Percentiles rank a stretch among this genome's conserved stretches.
phyloP scores from a whole-genome alignment of 345 rosid genomes.

The Pugionium cornutum region DNA sequence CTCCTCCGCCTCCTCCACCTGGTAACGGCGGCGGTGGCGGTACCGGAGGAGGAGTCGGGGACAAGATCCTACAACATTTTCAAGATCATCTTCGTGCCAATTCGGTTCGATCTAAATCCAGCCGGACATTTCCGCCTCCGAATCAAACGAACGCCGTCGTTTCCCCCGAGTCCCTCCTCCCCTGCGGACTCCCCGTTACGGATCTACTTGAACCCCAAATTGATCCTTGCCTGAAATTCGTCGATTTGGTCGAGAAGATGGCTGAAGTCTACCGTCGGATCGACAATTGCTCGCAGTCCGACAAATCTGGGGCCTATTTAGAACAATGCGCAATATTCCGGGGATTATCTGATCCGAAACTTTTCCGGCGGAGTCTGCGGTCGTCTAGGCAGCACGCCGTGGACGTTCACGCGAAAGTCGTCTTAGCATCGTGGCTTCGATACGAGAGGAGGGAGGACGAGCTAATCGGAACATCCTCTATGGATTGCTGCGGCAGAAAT shows the following conservation, averaged over 20 bases:
- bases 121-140: slow-evolving; percentile 38
- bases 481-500: slow-evolving; percentile 78
- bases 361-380: slow-evolving; percentile 68
- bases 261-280: slow-evolving; percentile 59
- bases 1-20: slow-evolving; percentile 20
- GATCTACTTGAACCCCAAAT: slow-evolving; percentile 71
- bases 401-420: slow-evolving; percentile 69
- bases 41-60: slow-evolving; percentile 49
- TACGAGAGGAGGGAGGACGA: slow-evolving; percentile 90
- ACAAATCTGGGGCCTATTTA: slow-evolving; percentile 52
- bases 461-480: slow-evolving; percentile 55
- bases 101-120: slow-evolving; percentile 52
- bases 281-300: slow-evolving; percentile 49
- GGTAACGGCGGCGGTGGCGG: slow-evolving; percentile 30
- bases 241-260: slow-evolving; percentile 58
- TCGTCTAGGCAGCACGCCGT: slow-evolving; percentile 66
- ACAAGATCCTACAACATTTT: slow-evolving; percentile 61
- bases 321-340: slow-evolving; percentile 68
- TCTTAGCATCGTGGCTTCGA: slow-evolving; percentile 74
- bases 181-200: slow-evolving; percentile 62
- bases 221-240: slow-evolving; percentile 57
- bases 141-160: slow-evolving; percentile 20
- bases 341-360: slow-evolving; percentile 66
- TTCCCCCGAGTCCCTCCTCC: slow-evolving; percentile 51
- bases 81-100: slow-evolving; percentile 62